phyloP scores from a whole-genome alignment of 2,329 filamentous ascomycete genomes.

The Exophiala lecanii-corni region DNA sequence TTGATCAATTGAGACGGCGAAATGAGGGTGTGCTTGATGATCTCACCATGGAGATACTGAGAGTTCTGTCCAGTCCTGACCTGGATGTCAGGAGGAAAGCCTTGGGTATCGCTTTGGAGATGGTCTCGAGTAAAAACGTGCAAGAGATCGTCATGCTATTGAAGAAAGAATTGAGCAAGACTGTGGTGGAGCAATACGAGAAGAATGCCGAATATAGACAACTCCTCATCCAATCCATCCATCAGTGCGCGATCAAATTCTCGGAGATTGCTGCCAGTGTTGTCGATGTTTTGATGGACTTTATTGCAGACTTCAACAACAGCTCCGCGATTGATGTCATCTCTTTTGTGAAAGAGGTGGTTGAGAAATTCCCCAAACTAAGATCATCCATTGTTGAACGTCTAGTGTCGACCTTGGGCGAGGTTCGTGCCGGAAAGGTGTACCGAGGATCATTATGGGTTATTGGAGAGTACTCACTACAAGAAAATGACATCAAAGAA shows the following conservation, averaged over 20 bases:
- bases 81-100: slow-evolving; percentile 94
- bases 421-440: slow-evolving; percentile 94
- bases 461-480: slow-evolving; percentile 91
- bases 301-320: slow-evolving; percentile 97
- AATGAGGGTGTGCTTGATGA: slow-evolving; percentile 92
- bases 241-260: slow-evolving; percentile 98
- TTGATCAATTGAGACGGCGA: slow-evolving; percentile 78
- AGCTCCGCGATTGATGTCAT: slow-evolving; percentile 96
- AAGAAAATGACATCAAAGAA: slow-evolving; percentile 89
- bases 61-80: slow-evolving; percentile 90
- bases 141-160: slow-evolving; percentile 93
- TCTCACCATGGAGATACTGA: slow-evolving; percentile 91
- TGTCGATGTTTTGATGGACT: slow-evolving; percentile 96
- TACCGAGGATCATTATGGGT: slow-evolving; percentile 97
- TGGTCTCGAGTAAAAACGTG: slow-evolving; percentile 98
- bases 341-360: slow-evolving; percentile 97
- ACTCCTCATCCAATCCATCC: slow-evolving; percentile 92
- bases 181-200: slow-evolving; percentile 96
- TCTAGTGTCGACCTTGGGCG: slow-evolving; percentile 81
- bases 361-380: slow-evolving; percentile 93
- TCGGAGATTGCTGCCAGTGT: slow-evolving; percentile 96
- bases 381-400: slow-evolving; percentile 82
- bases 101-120: slow-evolving; percentile 82
- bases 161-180: slow-evolving; percentile 97
- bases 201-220: slow-evolving; percentile 96